These are phyloP conservation scores for Agarophyton chilense DNA, from an alignment of 23 red algal species.

Conservation along the genomic window DNA sequence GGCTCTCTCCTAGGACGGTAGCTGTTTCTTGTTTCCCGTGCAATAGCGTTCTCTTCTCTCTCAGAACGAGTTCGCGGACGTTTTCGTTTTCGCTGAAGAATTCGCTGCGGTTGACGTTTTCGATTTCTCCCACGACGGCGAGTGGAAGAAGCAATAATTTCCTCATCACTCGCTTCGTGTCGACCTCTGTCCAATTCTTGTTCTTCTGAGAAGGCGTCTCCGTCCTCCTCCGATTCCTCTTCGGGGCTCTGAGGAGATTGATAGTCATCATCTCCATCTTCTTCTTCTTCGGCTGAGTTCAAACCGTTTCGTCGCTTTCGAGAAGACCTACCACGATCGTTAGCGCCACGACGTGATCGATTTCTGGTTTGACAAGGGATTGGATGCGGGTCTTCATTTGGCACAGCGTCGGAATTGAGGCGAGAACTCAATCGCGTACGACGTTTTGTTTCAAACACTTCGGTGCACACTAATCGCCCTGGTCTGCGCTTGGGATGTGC, in stretches of 20 bases:
- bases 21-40: slow-evolving; percentile 51
- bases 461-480: not conserved
- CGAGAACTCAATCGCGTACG: not conserved
- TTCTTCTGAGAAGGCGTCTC: slow-evolving; percentile 7
- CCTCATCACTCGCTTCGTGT: slow-evolving; percentile 25
- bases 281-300: slow-evolving; percentile 27
- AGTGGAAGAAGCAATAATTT: not conserved
- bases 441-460: slow-evolving; percentile 1
- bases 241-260: slow-evolving; percentile 31
- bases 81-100: not conserved
- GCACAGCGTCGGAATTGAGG: not conserved
- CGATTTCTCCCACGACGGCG: slow-evolving; percentile 6
- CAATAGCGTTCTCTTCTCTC: slow-evolving; percentile 21
- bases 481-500: not conserved
- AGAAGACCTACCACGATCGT: slow-evolving; percentile 2
- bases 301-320: not conserved
- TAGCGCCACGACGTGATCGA: slow-evolving; percentile 3
- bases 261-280: slow-evolving; percentile 26
- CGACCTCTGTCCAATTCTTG: slow-evolving; percentile 1
- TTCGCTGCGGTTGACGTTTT: slow-evolving; percentile 39
- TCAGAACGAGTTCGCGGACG: slow-evolving; percentile 5
- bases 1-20: slow-evolving; percentile 48
- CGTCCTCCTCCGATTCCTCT: slow-evolving; percentile 50
- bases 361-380: slow-evolving; percentile 29
- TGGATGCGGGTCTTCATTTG: not conserved